Conservation (phyloP, 1,284 basidiomycete species). For the Paramarasmius palmivorus region DNA sequence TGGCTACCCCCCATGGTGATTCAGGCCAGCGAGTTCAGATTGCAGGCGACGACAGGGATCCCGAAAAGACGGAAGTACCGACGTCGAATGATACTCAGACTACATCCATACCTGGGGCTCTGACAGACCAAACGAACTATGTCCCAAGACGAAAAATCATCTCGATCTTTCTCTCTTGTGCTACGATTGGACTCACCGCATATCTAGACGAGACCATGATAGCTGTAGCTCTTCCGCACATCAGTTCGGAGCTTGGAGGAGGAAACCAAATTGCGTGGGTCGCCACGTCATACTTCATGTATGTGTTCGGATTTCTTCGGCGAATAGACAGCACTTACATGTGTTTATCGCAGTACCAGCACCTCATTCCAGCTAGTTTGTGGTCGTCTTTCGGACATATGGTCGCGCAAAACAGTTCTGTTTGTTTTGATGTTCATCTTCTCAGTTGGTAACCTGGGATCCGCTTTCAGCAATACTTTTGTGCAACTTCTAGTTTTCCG, state of each 20-base stretch:
- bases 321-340: not conserved
- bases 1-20: not conserved
- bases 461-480: slow-evolving; percentile 20
- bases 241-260: slow-evolving; percentile 19
- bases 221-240: slow-evolving; percentile 21
- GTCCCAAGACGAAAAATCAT: slow-evolving; percentile 20
- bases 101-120: not conserved
- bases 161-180: slow-evolving; percentile 21
- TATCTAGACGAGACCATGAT: slow-evolving; percentile 22
- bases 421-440: not conserved
- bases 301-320: not conserved
- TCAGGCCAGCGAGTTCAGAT: no score
- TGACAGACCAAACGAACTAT: slow-evolving; percentile 20
- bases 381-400: not conserved
- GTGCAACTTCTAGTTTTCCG: slow-evolving; percentile 14
- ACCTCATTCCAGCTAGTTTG: not conserved
- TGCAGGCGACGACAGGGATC: no score
- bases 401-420: not conserved
- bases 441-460: not conserved
- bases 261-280: slow-evolving; percentile 24
- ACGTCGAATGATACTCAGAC: no score
- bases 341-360: not conserved
- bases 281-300: slow-evolving; percentile 21
- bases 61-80: no score
- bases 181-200: slow-evolving; percentile 15